Base-by-base conservation (phyloP, 352 stramenopile species). In the Globisporangium camurandrum region DNA sequence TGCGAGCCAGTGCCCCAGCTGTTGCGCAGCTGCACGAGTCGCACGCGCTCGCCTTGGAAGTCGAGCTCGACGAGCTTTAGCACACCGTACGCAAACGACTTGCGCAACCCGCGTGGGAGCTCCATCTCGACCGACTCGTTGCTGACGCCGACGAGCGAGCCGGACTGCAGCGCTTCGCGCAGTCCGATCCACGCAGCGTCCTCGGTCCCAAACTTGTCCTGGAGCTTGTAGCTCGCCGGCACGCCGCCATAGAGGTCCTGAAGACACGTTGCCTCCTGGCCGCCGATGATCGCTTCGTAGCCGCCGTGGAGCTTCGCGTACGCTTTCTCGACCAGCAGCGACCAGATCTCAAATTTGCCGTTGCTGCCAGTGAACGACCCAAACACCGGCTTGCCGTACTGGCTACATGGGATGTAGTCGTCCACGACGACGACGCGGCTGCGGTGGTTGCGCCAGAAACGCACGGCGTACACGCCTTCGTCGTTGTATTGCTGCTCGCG, bases 301-400 rank as follows among this genome's bases (percentile, higher is more conserved):
- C 75, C 85, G 30, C 91, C 91, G 59, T 93, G 84, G 27, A 95
- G 77, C 54, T 97, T 97, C 1, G 93, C 89, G 61, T 97, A 97
- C n/a, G 91, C 91, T 57, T 98, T 98, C 61, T 98, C 93, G 17
- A 97, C 59, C 20, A 97, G 67, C 41, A 96, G 51, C 14, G 88
- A 89, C 93, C 91, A 98, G 42, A 97, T 84, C 63, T 97, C 90
- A 62, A 91, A 91, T 59, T 89, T 89, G 36, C 61, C 74, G 48
- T 82, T 84, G 59, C 59, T 79, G 43, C 81, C 81, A 2, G 81
- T 93, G 55, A 93, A 91, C 24, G 79, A 88, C 6, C 68, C 82
- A 37, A 93, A 93, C 3, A 90, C 79, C 16, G 82, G 82, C 54
- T 91, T 93, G 20, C 79, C 82, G 41, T 84, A 86, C 51, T 86